Base-by-base conservation (phyloP, 1,284 basidiomycete genomes). In the Pascua guehoae region DNA sequence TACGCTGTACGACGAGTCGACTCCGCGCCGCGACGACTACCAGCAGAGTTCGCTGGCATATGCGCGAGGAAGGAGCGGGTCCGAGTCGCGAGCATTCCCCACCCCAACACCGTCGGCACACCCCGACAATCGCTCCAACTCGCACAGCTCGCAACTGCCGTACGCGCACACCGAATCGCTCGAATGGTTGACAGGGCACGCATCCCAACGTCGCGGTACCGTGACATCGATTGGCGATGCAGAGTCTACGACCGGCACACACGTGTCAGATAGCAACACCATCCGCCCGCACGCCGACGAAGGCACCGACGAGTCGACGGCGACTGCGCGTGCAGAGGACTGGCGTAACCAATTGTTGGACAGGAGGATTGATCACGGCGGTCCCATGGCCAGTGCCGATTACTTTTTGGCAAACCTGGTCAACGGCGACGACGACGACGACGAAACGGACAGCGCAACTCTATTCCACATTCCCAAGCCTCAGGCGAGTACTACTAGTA, bases 271-370 rank as follows among this genome's bases (percentile, higher is more conserved):
- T 11, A 65, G 66, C 5, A 63, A 66, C 17, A 74, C 69, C 9
- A 59, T 72, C 15, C 56, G 65, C 36, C 42, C 50, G 4, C 14
- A n/a, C 43, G 15, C 41, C 10, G 40, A 24, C 38, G 37, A 44
- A 11, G 48, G 44, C 8, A 51, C 48, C 38, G 68, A 69, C 37
- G 63, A 71, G 40, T 71, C 71, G 42, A 67, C 62, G 1, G 66
- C 69, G 47, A 73, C 72, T 4, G 70, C 69, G 10, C 53, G 64
- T 32, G 68, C 68, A n/a, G 63, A 68, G 12, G 64, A 70, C 49
- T 72, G 70, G 66, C 56, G 57, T 12, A 46, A 52, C 14, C 66
- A 66, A 32, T 32, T 32, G 39, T 51, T 73, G 38, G 42, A 57
- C 5, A 57, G 63, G 14, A 66, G 71, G 65, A 60, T 71, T 11